Percentiles rank a stretch among this genome's conserved stretches.
These are phyloP conservation scores for Dryas octopetala DNA, from an alignment of 306 rosid species.

Conservation along the genomic window DNA sequence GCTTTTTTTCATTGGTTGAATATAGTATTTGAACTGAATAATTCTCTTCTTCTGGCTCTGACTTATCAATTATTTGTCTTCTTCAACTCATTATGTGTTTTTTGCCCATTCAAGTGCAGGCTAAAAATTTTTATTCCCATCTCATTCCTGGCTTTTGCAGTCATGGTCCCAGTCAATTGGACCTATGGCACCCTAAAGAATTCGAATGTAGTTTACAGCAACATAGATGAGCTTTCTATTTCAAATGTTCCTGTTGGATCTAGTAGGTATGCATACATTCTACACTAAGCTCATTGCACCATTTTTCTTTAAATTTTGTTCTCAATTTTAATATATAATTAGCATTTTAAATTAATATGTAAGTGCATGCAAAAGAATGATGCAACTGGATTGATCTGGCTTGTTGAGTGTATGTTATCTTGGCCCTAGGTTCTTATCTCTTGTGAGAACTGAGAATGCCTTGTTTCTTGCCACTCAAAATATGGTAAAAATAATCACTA, in stretches of 20 bases:
- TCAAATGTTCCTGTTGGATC: constrained; percentile 89
- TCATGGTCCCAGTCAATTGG: constrained; percentile 96
- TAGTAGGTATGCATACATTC: constrained; percentile 47
- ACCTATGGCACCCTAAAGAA: constrained; percentile 72
- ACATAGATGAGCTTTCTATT: constrained; percentile 89
- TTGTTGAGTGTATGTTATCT: no score
- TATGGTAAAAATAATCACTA: background rate
- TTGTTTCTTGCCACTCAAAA: background rate
- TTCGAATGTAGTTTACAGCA: constrained; percentile 59
- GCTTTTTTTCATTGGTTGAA: background rate
- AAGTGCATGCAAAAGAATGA: background rate
- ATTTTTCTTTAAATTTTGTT: background rate
- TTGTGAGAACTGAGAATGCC: background rate
- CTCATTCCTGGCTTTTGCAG: constrained; percentile 66
- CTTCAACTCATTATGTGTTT: constrained; percentile 23
- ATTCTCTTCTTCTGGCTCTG: background rate
- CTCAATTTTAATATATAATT: background rate
- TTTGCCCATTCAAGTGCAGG: constrained; percentile 54
- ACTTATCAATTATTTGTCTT: constrained; percentile 1
- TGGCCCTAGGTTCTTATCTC: no score
- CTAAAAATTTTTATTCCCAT: constrained; percentile 87
- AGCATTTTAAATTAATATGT: background rate
- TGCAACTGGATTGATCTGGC: no score
- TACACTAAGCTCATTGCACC: background rate
- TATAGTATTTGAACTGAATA: background rate